Percentiles rank a stretch among this genome's conserved stretches.
Evolutionary conservation across 2,329 filamentous ascomycete genomes (phyloP).

Genomic region (Neoarthrinium moseri): DNA sequence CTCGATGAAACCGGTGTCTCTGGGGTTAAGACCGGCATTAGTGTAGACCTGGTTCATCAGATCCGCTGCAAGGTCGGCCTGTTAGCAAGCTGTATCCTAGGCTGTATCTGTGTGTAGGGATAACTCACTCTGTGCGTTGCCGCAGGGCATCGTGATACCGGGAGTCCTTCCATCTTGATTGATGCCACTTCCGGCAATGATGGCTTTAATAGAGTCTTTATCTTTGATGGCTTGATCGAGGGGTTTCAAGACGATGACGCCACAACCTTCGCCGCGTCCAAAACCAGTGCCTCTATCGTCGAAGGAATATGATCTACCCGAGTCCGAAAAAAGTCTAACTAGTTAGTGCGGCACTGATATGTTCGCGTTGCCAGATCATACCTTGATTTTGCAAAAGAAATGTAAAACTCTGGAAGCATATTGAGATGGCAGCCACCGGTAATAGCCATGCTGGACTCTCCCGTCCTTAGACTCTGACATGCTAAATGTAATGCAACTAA

Average conservation of each 20-base stretch:
- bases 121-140: conserved; percentile 42
- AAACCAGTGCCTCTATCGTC: conserved; percentile 56
- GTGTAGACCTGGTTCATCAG: conserved; percentile 43
- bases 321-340: conserved; percentile 47
- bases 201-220: conserved; percentile 51
- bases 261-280: conserved; percentile 59
- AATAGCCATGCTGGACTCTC: conserved; percentile 45
- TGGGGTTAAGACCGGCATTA: conserved; percentile 36
- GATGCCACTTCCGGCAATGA: conserved; percentile 48
- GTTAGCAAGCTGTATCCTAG: conserved; percentile 11
- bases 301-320: conserved; percentile 50
- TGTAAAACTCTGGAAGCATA: conserved; percentile 45
- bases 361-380: conserved; percentile 26
- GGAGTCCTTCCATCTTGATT: conserved; percentile 58
- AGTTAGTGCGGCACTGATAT: conserved; percentile 2
- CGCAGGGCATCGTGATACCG: conserved; percentile 57
- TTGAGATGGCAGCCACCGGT: conserved; percentile 48
- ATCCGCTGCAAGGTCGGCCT: conserved; percentile 24
- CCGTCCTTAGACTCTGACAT: conserved; percentile 45
- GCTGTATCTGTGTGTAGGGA: background rate
- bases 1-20: conserved; percentile 43
- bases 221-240: conserved; percentile 53
- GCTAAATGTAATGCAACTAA: conserved; percentile 49
- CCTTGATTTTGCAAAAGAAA: conserved; percentile 43
- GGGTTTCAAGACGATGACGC: conserved; percentile 54